These are phyloP conservation scores for Fusarium foetens DNA, from an alignment of 2,329 filamentous ascomycete species.

Conservation along the genomic window DNA sequence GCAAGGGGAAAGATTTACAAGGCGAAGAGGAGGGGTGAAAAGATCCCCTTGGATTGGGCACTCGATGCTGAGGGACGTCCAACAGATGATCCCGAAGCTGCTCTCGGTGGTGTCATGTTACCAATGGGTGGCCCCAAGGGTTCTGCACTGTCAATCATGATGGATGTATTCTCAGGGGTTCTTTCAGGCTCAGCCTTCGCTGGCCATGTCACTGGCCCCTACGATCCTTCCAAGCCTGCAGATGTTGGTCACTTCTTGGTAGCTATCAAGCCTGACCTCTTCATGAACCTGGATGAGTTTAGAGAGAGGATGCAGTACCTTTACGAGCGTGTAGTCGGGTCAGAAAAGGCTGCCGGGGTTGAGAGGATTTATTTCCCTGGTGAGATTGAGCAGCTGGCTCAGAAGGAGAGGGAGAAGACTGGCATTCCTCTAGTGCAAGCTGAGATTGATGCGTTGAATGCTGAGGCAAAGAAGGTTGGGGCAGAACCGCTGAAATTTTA, in stretches of 20 bases:
- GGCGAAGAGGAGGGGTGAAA: slow-evolving; percentile 72
- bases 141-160: slow-evolving; percentile 81
- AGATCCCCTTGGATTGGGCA: slow-evolving; percentile 79
- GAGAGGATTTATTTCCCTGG: slow-evolving; percentile 70
- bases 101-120: slow-evolving; percentile 82
- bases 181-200: slow-evolving; percentile 82
- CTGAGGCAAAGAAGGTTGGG: slow-evolving; percentile 60
- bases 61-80: slow-evolving; percentile 74
- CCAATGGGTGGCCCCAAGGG: slow-evolving; percentile 89
- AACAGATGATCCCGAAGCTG: slow-evolving; percentile 77
- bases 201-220: slow-evolving; percentile 79
- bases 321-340: slow-evolving; percentile 63
- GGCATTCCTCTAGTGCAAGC: slow-evolving; percentile 69
- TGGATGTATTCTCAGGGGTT: slow-evolving; percentile 88
- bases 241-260: slow-evolving; percentile 81
- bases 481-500: slow-evolving; percentile 34
- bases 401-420: slow-evolving; percentile 60
- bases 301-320: slow-evolving; percentile 67
- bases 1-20: slow-evolving; percentile 80
- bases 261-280: slow-evolving; percentile 78
- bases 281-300: slow-evolving; percentile 77
- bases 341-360: slow-evolving; percentile 64
- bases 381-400: slow-evolving; percentile 68
- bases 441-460: slow-evolving; percentile 66
- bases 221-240: slow-evolving; percentile 74